A percentile compares a stretch with the other conserved stretches of the same genome.
These are phyloP conservation scores for Solanum chaucha DNA, from an alignment of 257 asterid genomes.

Conservation along the genomic window DNA sequence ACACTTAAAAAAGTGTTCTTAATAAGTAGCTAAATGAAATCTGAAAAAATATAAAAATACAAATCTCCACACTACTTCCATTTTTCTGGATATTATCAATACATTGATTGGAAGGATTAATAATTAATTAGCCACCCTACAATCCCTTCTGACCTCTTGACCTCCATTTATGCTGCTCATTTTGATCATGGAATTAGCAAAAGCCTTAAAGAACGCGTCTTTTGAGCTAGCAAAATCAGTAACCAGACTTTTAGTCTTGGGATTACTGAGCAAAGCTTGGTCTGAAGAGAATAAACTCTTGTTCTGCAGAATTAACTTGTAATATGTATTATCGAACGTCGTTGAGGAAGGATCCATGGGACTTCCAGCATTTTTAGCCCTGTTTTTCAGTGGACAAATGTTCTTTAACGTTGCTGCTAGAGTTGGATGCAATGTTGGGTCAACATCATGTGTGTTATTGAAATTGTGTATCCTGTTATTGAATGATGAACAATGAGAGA, in stretches of 20 bases:
- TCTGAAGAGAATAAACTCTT: slow-evolving; percentile 57
- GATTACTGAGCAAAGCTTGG: slow-evolving; percentile 51
- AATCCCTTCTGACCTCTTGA: slow-evolving; percentile 60
- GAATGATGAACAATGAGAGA: slow-evolving; percentile 81
- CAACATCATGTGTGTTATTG: slow-evolving; percentile 55
- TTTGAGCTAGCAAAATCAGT: slow-evolving; percentile 49
- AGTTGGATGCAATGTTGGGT: slow-evolving; percentile 57
- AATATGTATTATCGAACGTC: slow-evolving; percentile 59
- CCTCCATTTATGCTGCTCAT: slow-evolving; percentile 88
- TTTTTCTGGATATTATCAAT: background rate
- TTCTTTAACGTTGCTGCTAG: slow-evolving; percentile 40
- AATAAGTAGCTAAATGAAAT: background rate
- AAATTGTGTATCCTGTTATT: slow-evolving; percentile 47
- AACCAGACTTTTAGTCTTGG: slow-evolving; percentile 39
- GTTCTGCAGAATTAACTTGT: slow-evolving; percentile 49
- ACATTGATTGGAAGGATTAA: background rate
- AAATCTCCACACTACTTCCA: background rate
- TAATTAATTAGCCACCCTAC: slow-evolving; percentile 40
- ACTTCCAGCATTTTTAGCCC: slow-evolving; percentile 48
- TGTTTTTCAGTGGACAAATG: slow-evolving; percentile 42
- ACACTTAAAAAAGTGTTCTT: background rate
- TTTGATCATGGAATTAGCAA: slow-evolving; percentile 68
- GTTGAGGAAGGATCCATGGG: slow-evolving; percentile 64
- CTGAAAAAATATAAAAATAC: background rate
- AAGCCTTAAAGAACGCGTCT: slow-evolving; percentile 48